Conservation (phyloP, 1,139 yeast genomes). For the Lodderomyces jiufengensis region DNA sequence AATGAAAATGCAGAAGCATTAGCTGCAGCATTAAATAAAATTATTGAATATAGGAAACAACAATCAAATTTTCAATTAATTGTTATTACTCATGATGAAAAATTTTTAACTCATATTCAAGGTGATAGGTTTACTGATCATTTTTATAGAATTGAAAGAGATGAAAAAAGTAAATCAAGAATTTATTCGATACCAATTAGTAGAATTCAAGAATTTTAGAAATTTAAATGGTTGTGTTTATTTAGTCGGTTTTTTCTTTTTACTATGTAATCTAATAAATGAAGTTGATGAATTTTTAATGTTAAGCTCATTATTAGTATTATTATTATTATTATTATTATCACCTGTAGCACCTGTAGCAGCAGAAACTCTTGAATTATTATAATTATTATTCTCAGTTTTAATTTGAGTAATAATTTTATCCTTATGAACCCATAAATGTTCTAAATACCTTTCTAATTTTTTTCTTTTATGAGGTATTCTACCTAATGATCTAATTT, state of each 20-base stretch:
- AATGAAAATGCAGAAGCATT: constrained; percentile 84
- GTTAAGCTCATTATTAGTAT: not conserved
- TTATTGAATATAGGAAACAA: constrained; percentile 67
- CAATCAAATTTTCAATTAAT: constrained; percentile 92
- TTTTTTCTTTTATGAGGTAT: constrained; percentile 51
- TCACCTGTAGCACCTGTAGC: not conserved
- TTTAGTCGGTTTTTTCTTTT: not conserved
- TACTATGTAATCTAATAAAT: not conserved
- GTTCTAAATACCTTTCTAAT: constrained; percentile 70
- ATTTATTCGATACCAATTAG: constrained; percentile 50
- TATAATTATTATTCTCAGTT: constrained; percentile 5
- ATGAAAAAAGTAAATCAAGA: constrained; percentile 74
- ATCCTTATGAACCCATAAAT: constrained; percentile 69
- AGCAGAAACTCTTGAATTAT: not conserved
- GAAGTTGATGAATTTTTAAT: not conserved
- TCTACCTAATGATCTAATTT: constrained; percentile 41
- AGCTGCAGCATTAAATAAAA: constrained; percentile 73
- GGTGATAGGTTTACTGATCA: constrained; percentile 88
- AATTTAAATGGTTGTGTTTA: not conserved
- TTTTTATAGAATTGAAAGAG: constrained; percentile 77
- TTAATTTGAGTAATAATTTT: constrained; percentile 17
- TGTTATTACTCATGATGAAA: constrained; percentile 95
- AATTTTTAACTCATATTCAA: constrained; percentile 78
- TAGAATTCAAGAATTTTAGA: constrained; percentile 29
- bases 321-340: not conserved